Evolutionary conservation across 257 asterid species (phyloP), one percentile per base, ranked within the genome.

Genomic region (Cruciata laevipes): DNA sequence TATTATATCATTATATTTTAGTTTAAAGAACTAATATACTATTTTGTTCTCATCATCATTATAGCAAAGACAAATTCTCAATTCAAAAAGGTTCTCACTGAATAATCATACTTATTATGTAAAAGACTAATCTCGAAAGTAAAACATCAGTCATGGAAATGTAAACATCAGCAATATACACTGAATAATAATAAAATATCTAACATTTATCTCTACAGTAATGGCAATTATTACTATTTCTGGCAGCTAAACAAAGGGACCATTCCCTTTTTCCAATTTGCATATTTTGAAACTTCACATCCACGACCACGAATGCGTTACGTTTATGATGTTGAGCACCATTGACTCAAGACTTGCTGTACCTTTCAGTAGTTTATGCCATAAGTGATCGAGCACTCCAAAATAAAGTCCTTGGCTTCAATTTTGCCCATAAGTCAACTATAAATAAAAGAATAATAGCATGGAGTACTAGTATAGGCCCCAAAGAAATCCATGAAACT

Each of bases 371-470:
- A 53, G 23, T 53, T 56, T 40, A 40, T 40, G 47, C 47, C 47
- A 35, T 9, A 37, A 38, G 70, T 51, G 49, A 51, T 5, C 5
- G 49, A 53, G 12, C 59, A 53, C 59, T 53, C 59, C 6, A 20
- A 20, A 53, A 52, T n/a, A 53, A n/a, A 6, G 27, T 47, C 55
- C 16, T 47, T 47, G 55, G 9, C 60, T 53, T 53, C 7, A 21
- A 20, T 7, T 53, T 20, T 53, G 20, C 60, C 60, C 60, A 53
- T 21, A 65, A 40, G 67, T 72, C 76, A 57, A 55, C 30, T 6
- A 40, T 12, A 20, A 53, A 1, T 30, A 52, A 30, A 30, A 6
- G 27, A 38, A 9, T 4, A 17, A 17, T 5, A 3, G 21, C 27
- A 21, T 58, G 32, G 14, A 11, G 33, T 58, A 58, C 25, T 7